Conservation (phyloP, 1,284 basidiomycete genomes). For the Trichosporon inkin region DNA sequence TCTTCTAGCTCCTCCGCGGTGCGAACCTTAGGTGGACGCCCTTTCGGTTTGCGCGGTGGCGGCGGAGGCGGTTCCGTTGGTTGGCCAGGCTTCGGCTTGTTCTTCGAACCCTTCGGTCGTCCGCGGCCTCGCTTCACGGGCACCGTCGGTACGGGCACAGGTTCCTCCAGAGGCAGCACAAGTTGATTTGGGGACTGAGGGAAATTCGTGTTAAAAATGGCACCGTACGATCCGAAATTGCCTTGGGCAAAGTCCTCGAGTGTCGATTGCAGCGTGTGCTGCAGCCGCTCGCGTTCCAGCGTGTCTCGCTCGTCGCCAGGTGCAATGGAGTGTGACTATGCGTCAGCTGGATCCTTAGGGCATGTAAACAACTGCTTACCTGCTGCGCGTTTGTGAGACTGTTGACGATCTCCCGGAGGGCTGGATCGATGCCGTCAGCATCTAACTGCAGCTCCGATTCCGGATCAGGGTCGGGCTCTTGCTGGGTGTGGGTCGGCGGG, state of each 20-base stretch:
- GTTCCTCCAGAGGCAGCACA: conserved; percentile 10
- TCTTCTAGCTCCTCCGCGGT: conserved; percentile 37
- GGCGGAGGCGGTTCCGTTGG: conserved; percentile 18
- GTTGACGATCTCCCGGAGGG: conserved; percentile 46
- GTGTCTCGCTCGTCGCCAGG: conserved; percentile 33
- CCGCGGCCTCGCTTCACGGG: conserved; percentile 35
- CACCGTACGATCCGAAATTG: conserved; percentile 18
- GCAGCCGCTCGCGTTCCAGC: conserved; percentile 35
- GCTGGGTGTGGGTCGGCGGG: neutral
- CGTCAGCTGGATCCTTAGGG: neutral
- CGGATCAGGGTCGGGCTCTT: neutral
- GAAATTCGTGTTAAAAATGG: conserved; percentile 25
- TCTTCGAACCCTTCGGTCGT: conserved; percentile 45
- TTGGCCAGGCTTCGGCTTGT: conserved; percentile 35
- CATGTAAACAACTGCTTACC: conserved; percentile 21
- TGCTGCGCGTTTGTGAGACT: conserved; percentile 46
- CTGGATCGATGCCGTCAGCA: conserved; percentile 44
- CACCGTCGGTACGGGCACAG: neutral
- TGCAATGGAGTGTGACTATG: conserved; percentile 19
- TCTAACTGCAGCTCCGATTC: conserved; percentile 23
- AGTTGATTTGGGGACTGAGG: conserved; percentile 18
- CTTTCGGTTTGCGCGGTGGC: conserved; percentile 21
- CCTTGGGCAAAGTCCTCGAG: conserved; percentile 34
- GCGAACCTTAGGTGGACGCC: conserved; percentile 41
- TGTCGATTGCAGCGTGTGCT: conserved; percentile 35